Evolutionary conservation across 2,329 filamentous ascomycete species (phyloP), one percentile per base, ranked within the genome.

Genomic region (Arthrobotrys megalospora): DNA sequence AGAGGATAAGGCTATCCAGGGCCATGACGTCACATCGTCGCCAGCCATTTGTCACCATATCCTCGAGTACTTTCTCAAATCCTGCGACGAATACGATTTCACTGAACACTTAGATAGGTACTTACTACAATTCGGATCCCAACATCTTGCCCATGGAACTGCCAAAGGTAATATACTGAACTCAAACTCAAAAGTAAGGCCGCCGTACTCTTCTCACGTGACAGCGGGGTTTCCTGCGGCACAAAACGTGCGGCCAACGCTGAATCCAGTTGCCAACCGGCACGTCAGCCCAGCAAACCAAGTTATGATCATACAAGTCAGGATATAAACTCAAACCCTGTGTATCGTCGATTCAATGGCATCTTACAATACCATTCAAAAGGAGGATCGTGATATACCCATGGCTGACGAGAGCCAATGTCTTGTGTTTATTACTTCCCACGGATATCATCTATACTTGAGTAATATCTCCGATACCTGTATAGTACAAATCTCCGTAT

Each of bases 361-460:
- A 10, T 10, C 2, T 8, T 38, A 10, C 36, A 10, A 38, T 38
- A 2, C 36, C 36, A 38, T 38, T 38, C 36, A 38, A 8, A 38
- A 38, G 7, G 14, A 12, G 14, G 12, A 43, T 43, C 11, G 3
- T 24, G 10, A 43, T 60, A 60, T n/a, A 28, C 19, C 34, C 55
- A 53, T 43, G 60, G 55, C 47, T 71, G 67, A 71, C 67, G 67
- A 64, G 45, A 64, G 67, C 67, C 67, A 71, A 71, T 71, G 45
- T 63, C 55, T 60, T 43, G 28, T 8, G n/a, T 21, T 34, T 34
- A 36, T 38, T 12, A 38, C 6, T 28, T 28, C 24, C 24, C 24
- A 28, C 5, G 24, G 24, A 28, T 28, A 5, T 28, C 2, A 28
- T 28, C 2, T 28, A 28, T 28, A 28, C 24, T 28, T 28, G 2